Conservation (phyloP, 805 yeast genomes). For the Yamadazyma scolyti region DNA sequence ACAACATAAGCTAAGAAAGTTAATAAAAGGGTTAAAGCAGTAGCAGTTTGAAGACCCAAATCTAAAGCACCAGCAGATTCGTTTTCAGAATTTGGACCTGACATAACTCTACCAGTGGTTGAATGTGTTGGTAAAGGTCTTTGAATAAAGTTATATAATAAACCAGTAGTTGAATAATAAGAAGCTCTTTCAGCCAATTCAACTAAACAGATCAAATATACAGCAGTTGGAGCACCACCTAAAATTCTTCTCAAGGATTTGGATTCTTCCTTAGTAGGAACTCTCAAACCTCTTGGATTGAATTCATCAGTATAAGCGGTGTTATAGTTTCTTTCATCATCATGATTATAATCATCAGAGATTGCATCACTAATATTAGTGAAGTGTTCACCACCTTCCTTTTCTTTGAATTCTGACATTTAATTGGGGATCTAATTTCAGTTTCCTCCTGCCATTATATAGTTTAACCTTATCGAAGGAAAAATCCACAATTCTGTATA, state of each 20-base stretch:
- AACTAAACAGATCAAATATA: conserved; percentile 48
- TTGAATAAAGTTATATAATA: conserved; percentile 47
- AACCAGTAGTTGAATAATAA: conserved; percentile 44
- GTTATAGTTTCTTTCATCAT: conserved; percentile 19
- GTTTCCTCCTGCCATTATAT: too few species aligned
- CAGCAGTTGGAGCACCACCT: conserved; percentile 46
- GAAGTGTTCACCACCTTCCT: too few species aligned
- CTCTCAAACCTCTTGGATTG: conserved; percentile 36
- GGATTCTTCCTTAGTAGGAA: conserved; percentile 26
- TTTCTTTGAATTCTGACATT: too few species aligned
- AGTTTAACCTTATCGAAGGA: too few species aligned
- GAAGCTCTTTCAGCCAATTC: conserved; percentile 58
- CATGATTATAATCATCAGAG: conserved; percentile 17
- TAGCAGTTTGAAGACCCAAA: conserved; percentile 42
- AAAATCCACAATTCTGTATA: too few species aligned
- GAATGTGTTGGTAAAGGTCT: conserved; percentile 50
- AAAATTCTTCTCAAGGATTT: conserved; percentile 28
- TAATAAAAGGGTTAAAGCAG: conserved; percentile 45
- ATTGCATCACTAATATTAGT: too few species aligned
- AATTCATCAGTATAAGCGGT: conserved; percentile 25
- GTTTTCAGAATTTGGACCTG: conserved; percentile 17
- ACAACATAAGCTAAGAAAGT: conserved; percentile 48
- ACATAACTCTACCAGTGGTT: conserved; percentile 41
- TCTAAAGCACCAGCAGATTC: conserved; percentile 50
- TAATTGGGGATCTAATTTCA: too few species aligned